Evolutionary conservation across 169 alveolate species (phyloP), one percentile per base, ranked within the genome.

Genomic region (Plasmodium ovale): DNA sequence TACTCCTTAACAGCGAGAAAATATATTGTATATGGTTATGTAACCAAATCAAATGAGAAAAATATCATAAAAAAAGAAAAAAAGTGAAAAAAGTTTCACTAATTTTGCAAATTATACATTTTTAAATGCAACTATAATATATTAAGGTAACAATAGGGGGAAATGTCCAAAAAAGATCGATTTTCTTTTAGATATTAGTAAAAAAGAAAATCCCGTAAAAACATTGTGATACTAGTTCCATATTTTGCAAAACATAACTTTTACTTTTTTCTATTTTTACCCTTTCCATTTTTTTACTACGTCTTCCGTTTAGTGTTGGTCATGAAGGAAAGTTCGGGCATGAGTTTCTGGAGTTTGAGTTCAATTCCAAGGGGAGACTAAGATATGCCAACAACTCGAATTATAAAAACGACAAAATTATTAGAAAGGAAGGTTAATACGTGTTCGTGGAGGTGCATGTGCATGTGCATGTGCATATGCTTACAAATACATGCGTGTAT

Each of bases 341-440:
- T 87, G 99, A 98, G 88, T 98, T 98, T 92, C 94, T 98, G 42
- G 99, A 98, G 93, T 98, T 97, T 91, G 99, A 98, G 92, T 85
- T 98, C 89, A 93, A 95, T 19, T 92, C 95, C 3, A 97, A 97
- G 77, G 99, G 99, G 10, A 85, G 99, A 72, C 93, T 98, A 85
- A 93, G 99, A 51, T 98, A 98, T 92, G 99, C 99, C 10, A 98
- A 98, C 94, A 98, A 98, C 89, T 96, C 99, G 29, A 96, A 98
- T 89, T 98, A 98, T 92, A 97, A 97, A 82, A 95, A 95, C 44
- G 99, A 98, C 51, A 92, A 89, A 14, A 90, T 97, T 92, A 98
- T 98, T 47, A 95, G 99, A 87, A 98, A 97, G 92, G 99, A 98
- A 91, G 98, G 98, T 96, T 49, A 54, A 92, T 65, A 70, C 82